Base-by-base conservation (phyloP, 805 yeast genomes). In the Kodamaea jinghongensis region DNA sequence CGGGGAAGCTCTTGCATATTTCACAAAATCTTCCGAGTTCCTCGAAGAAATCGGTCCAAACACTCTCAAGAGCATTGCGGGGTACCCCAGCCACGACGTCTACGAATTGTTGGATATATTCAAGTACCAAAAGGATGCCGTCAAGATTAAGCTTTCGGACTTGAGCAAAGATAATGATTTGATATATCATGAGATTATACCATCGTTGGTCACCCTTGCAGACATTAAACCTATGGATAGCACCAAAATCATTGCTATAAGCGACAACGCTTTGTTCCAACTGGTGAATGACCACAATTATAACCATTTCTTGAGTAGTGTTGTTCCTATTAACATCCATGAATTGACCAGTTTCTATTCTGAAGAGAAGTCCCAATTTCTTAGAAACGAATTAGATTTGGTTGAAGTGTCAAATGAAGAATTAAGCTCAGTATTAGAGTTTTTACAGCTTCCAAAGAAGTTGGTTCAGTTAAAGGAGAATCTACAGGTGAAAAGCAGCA, bases 271-370 rank as follows among this genome's bases (percentile, higher is more conserved):
- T 59, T 70, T 40, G 71, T 80, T 52, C 60, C 64, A 52, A 36
- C 62, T 58, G 41, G 53, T 70, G 38, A 60, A 67, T 61, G 73
- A 65, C 41, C 41, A 59, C 45, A 54, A 63, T 54, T 52, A 62
- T 56, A 43, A 60, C 47, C 83, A 81, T 45, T 69, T 91, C 33
- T 87, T 87, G 60, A 83, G 75, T 35, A 83, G 81, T 46, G 85
- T 91, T 14, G 79, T 93, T 4, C 98, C 98, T 2, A 70, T 89
- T 54, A 77, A 81, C 25, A 88, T 91, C 13, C 96, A 89, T 55
- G 96, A 91, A 61, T 79, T 85, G 50, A 77, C 87, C 38, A 86
- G 96, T 46, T 70, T 81, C 46, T 93, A 93, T 58, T 84, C 96
- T 0, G 99, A 91, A 56, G 89, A 86, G 56, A 85, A 87, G 59